A percentile compares a stretch with the other conserved stretches of the same genome.
These are phyloP conservation scores for Ogataea sp. DNA, from an alignment of 805 yeast genomes.

Conservation along the genomic window DNA sequence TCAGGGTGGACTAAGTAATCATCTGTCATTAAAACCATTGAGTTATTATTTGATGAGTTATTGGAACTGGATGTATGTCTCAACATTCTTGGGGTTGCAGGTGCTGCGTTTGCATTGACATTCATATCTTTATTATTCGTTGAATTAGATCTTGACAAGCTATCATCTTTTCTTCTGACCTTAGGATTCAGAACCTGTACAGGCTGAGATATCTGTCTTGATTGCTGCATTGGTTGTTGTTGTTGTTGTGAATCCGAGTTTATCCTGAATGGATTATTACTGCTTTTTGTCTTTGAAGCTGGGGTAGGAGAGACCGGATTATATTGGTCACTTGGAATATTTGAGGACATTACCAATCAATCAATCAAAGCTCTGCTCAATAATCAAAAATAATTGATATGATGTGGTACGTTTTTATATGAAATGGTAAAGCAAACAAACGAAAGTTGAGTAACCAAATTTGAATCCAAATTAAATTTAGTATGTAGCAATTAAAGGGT, in stretches of 20 bases:
- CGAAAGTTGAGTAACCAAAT: no score
- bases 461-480: no score
- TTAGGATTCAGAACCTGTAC: slow-evolving; percentile 14
- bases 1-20: slow-evolving; percentile 17
- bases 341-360: no score
- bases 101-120: slow-evolving; percentile 28
- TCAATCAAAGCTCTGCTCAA: no score
- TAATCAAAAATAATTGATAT: no score
- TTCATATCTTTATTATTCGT: slow-evolving; percentile 6
- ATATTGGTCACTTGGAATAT: no score
- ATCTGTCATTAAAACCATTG: slow-evolving; percentile 12
- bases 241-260: background rate
- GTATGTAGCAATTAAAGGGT: no score
- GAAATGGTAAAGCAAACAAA: no score
- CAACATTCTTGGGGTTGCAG: slow-evolving; percentile 67
- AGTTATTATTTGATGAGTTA: slow-evolving; percentile 5
- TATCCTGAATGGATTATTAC: background rate
- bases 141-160: slow-evolving; percentile 14
- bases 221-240: no score
- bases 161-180: slow-evolving; percentile 9
- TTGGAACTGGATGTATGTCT: slow-evolving; percentile 36
- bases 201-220: no score
- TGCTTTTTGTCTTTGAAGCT: background rate
- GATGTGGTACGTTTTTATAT: no score
- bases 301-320: background rate